A percentile compares a stretch with the other conserved stretches of the same genome.
These are phyloP conservation scores for Ogataea dorogensis DNA, from an alignment of 805 yeast genomes.

Conservation along the genomic window DNA sequence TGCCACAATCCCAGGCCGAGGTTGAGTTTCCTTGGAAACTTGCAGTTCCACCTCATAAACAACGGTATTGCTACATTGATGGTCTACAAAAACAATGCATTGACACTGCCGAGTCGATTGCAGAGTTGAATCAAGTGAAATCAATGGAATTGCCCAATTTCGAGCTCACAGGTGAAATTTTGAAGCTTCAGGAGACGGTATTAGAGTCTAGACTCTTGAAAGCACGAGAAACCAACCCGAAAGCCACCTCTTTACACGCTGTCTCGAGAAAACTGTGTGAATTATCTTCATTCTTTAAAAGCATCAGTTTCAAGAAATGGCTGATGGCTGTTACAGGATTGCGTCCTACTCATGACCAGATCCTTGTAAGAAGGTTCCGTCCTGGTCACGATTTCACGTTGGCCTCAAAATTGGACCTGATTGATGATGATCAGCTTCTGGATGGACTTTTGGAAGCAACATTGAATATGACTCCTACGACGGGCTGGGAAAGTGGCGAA, in stretches of 20 bases:
- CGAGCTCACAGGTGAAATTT: constrained; percentile 23
- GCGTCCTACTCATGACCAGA: constrained; percentile 60
- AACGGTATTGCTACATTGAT: constrained; percentile 79
- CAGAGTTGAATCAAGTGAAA: constrained; percentile 25
- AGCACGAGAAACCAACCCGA: constrained; percentile 16
- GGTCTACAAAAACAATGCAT: constrained; percentile 46
- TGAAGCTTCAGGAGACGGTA: constrained; percentile 8
- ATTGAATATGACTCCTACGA: constrained; percentile 73
- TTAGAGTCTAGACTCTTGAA: constrained; percentile 1
- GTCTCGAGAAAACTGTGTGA: constrained; percentile 44
- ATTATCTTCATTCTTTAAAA: constrained; percentile 57
- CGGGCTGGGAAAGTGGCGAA: constrained; percentile 87
- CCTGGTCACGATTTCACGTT: constrained; percentile 93
- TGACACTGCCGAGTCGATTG: constrained; percentile 34
- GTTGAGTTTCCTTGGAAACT: constrained; percentile 79
- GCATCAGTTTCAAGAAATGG: constrained; percentile 69
- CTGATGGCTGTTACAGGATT: constrained; percentile 60
- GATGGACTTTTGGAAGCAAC: constrained; percentile 74
- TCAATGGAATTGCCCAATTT: constrained; percentile 60
- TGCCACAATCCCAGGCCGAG: constrained; percentile 57
- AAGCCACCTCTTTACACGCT: constrained; percentile 15
- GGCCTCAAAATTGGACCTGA: constrained; percentile 56
- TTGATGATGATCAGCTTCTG: constrained; percentile 35
- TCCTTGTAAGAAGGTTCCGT: constrained; percentile 80
- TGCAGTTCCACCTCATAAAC: constrained; percentile 92